Evolutionary conservation across 441 rosid species (phyloP).

Genomic region (Erodium chrysanthum): DNA sequence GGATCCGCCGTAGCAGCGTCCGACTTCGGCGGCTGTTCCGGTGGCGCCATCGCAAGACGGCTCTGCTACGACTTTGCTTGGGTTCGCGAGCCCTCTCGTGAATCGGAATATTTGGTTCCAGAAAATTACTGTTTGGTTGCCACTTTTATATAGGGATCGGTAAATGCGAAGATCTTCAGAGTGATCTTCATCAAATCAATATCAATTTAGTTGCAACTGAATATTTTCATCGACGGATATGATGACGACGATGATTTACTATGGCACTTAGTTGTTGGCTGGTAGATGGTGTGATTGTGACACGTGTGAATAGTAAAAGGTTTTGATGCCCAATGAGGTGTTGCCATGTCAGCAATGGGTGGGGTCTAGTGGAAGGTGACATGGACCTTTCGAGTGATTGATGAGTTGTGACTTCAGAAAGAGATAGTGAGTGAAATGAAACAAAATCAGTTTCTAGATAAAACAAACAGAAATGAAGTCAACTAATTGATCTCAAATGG

Average conservation of each 20-base stretch:
- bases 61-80: background rate
- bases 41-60: constrained; percentile 5
- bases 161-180: background rate
- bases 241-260: background rate
- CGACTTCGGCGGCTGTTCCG: background rate
- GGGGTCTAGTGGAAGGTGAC: background rate
- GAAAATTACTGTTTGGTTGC: background rate
- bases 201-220: background rate
- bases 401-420: background rate
- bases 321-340: background rate
- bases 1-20: background rate
- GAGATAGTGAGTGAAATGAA: background rate
- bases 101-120: background rate
- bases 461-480: background rate
- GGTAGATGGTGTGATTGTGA: background rate
- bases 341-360: background rate
- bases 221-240: background rate
- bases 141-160: constrained; percentile 5
- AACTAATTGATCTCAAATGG: too few species aligned
- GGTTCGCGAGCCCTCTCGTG: background rate
- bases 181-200: background rate
- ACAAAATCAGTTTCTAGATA: background rate
- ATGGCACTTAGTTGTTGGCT: background rate
- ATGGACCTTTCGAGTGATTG: background rate
- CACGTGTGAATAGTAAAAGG: background rate